A percentile compares a stretch with the other conserved stretches of the same genome.
These are phyloP conservation scores for Colletotrichum agaves DNA, from an alignment of 2,329 filamentous ascomycete genomes.

Conservation along the genomic window DNA sequence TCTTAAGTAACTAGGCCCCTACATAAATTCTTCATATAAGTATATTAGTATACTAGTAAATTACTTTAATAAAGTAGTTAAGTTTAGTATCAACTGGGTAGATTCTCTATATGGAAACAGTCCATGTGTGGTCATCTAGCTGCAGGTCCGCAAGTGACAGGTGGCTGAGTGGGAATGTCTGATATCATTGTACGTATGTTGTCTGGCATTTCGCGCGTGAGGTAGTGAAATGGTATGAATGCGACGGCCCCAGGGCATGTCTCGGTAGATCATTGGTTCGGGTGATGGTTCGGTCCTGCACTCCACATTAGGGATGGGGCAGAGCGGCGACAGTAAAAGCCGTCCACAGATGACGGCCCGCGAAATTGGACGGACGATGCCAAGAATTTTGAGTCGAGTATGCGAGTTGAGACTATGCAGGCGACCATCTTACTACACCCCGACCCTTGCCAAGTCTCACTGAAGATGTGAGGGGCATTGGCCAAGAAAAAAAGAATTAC, in stretches of 20 bases:
- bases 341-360: background rate
- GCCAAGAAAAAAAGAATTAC: slow-evolving; percentile 10
- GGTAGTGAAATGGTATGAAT: background rate
- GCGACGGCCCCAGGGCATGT: slow-evolving; percentile 6
- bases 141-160: slow-evolving; percentile 19
- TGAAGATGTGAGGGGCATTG: slow-evolving; percentile 16
- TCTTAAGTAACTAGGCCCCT: no score
- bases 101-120: slow-evolving; percentile 6
- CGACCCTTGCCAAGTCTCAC: slow-evolving; percentile 19
- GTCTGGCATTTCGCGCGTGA: background rate
- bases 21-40: no score
- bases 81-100: slow-evolving; percentile 7
- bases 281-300: slow-evolving; percentile 17
- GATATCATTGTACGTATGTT: background rate
- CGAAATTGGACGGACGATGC: slow-evolving; percentile 37
- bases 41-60: no score
- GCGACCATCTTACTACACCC: slow-evolving; percentile 14
- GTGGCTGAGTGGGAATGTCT: background rate
- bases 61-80: no score
- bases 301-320: slow-evolving; percentile 15
- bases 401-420: background rate
- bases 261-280: slow-evolving; percentile 30
- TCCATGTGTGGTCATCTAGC: background rate
- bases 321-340: background rate
- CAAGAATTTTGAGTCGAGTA: slow-evolving; percentile 30